Evolutionary conservation across 192 early-diverging fungal species (phyloP).

Genomic region (Entomortierella parvispora): DNA sequence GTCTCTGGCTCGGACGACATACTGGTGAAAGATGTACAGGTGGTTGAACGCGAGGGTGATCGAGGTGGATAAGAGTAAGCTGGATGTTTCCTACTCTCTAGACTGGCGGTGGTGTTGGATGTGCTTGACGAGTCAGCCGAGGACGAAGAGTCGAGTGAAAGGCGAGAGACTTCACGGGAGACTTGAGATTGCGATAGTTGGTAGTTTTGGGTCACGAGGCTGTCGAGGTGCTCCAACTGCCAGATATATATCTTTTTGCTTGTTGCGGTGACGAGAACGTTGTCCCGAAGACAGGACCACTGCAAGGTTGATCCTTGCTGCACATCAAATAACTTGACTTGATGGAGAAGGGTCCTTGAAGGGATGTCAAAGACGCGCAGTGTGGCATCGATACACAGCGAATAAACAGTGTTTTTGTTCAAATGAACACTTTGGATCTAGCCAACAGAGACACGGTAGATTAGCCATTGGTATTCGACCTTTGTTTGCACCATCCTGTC

Average conservation of each 20-base stretch:
- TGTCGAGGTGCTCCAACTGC: constrained; percentile 43
- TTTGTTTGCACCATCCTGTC: not conserved
- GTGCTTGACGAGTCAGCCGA: too few relatives aligned
- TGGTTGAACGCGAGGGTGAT: not conserved
- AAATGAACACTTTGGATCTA: constrained; percentile 43
- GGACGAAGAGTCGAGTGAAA: too few relatives aligned
- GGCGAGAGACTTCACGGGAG: not conserved
- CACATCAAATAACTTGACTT: constrained; percentile 40
- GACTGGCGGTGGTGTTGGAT: not conserved
- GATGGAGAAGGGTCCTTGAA: constrained; percentile 31
- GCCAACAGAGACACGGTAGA: not conserved
- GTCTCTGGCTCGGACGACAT: constrained; percentile 15
- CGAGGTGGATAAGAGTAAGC: not conserved
- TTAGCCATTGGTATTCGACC: not conserved
- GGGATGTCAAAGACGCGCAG: constrained; percentile 41
- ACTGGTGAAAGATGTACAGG: constrained; percentile 1
- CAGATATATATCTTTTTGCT: constrained; percentile 45
- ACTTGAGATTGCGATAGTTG: not conserved
- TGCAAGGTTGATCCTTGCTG: constrained; percentile 24
- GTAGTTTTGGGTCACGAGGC: constrained; percentile 8
- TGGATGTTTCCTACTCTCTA: not conserved
- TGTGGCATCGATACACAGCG: constrained; percentile 42
- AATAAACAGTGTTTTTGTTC: constrained; percentile 23
- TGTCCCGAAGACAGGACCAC: constrained; percentile 30
- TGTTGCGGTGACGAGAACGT: constrained; percentile 32